A percentile compares a stretch with the other conserved stretches of the same genome.
Conservation (phyloP, 2,329 filamentous ascomycete genomes). For the Apiospora hydei region DNA sequence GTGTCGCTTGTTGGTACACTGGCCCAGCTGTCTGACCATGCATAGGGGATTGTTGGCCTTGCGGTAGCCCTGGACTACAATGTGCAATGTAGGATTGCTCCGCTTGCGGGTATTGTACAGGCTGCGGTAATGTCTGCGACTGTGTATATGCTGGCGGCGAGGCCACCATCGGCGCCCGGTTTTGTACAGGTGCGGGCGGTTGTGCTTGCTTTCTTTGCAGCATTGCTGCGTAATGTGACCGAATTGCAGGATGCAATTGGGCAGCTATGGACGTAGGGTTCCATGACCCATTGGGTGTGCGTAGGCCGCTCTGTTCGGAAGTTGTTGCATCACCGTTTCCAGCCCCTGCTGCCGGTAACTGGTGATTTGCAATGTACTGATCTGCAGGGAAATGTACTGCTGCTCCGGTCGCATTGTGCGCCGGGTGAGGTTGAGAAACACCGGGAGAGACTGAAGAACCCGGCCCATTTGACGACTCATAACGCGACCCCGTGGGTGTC, state of each 20-base stretch:
- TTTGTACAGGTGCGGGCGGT: not conserved
- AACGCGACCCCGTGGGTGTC: not conserved
- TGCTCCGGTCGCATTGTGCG: not conserved
- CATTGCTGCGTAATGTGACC: conserved; percentile 41
- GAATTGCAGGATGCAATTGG: conserved; percentile 42
- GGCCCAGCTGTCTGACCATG: not conserved
- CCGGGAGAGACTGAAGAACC: conserved; percentile 29
- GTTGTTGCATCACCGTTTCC: not conserved
- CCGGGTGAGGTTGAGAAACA: not conserved
- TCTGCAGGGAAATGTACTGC: not conserved
- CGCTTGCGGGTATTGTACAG: not conserved
- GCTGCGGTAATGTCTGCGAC: not conserved
- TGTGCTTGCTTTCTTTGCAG: conserved; percentile 33
- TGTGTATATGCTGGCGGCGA: not conserved
- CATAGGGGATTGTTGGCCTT: not conserved
- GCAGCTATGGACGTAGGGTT: conserved; percentile 26
- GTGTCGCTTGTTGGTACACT: not conserved
- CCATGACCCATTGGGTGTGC: conserved; percentile 26
- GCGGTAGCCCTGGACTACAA: not conserved
- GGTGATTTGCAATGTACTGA: not conserved
- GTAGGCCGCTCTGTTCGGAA: conserved; percentile 17
- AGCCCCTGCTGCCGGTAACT: not conserved
- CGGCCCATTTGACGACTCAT: conserved; percentile 28
- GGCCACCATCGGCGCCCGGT: not conserved
- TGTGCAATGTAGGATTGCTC: not conserved